phyloP scores from a whole-genome alignment of 495 filamentous ascomycete genomes.

The Alectoria sarmentosa region DNA sequence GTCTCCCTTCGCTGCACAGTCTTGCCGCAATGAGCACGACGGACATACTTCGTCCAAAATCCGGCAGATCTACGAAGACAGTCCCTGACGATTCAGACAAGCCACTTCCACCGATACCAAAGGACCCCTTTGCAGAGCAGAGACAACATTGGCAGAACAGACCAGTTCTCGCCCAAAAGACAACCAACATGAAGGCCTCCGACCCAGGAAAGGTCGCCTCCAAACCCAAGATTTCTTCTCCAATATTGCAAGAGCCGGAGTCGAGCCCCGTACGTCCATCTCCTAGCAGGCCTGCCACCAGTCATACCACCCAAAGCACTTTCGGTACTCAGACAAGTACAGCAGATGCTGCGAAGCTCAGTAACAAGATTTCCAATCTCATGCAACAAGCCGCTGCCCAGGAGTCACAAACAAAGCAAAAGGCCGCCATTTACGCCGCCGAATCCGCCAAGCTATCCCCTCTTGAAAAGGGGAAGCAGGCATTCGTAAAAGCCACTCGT shows the following conservation, averaged over 20 bases:
- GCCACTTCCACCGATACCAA: slow-evolving; percentile 16
- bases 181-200: slow-evolving; percentile 18
- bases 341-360: slow-evolving; percentile 11
- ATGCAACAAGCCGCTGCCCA: slow-evolving; percentile 23
- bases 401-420: slow-evolving; percentile 19
- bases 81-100: slow-evolving; percentile 11
- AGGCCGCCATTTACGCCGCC: slow-evolving; percentile 12
- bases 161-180: slow-evolving; percentile 15
- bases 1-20: slow-evolving; percentile 14
- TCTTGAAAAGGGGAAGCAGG: slow-evolving; percentile 21
- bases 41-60: slow-evolving; percentile 18
- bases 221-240: slow-evolving; percentile 18
- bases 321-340: background rate
- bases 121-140: slow-evolving; percentile 10
- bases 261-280: background rate
- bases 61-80: slow-evolving; percentile 13
- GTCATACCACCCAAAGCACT: slow-evolving; percentile 12
- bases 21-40: slow-evolving; percentile 10
- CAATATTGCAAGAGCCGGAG: slow-evolving; percentile 11
- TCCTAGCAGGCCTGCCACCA: slow-evolving; percentile 14
- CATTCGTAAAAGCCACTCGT: slow-evolving; percentile 21
- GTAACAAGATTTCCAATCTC: slow-evolving; percentile 18
- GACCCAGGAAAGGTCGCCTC: slow-evolving; percentile 4
- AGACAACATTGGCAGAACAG: slow-evolving; percentile 9
- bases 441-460: slow-evolving; percentile 23